Conservation (phyloP, 2,329 filamentous ascomycete species). For the Sporothrix sp. region DNA sequence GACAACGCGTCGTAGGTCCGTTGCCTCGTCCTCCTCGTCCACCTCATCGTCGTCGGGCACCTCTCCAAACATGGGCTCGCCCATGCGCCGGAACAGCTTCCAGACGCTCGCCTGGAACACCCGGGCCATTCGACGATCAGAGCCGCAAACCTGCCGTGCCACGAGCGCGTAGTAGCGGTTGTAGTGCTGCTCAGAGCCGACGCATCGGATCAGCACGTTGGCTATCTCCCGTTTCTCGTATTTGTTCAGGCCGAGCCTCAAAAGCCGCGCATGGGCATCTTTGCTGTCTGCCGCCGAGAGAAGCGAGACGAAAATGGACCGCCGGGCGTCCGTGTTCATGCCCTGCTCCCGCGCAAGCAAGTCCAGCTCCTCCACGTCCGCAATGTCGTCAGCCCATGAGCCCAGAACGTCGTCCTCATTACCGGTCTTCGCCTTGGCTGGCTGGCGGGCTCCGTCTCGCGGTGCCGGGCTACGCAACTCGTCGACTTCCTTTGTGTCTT, state of each 20-base stretch:
- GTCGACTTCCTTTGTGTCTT: constrained; percentile 11
- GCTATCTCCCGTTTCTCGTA: constrained; percentile 81
- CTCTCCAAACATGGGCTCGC: constrained; percentile 65
- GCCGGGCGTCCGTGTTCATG: constrained; percentile 77
- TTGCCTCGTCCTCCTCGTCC: constrained; percentile 31
- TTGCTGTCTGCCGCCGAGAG: constrained; percentile 77
- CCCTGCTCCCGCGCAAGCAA: constrained; percentile 66
- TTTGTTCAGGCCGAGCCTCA: constrained; percentile 76
- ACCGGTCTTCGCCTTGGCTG: constrained; percentile 26
- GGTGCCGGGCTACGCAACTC: constrained; percentile 14
- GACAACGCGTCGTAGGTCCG: constrained; percentile 41
- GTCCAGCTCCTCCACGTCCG: constrained; percentile 51
- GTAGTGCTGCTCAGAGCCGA: constrained; percentile 70
- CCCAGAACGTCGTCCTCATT: constrained; percentile 23
- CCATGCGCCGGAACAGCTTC: constrained; percentile 75
- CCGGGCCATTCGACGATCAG: constrained; percentile 64
- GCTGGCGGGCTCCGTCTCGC: constrained; percentile 21
- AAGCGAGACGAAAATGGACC: constrained; percentile 87
- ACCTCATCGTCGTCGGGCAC: constrained; percentile 47
- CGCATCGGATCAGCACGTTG: constrained; percentile 78
- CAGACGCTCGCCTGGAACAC: constrained; percentile 82
- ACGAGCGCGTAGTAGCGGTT: constrained; percentile 92
- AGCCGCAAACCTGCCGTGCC: constrained; percentile 61
- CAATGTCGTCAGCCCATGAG: constrained; percentile 40
- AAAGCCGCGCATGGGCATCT: constrained; percentile 69